These are phyloP conservation scores for Rhynchospora pubera DNA, from an alignment of 176 grass and related monocot species.

Conservation along the genomic window DNA sequence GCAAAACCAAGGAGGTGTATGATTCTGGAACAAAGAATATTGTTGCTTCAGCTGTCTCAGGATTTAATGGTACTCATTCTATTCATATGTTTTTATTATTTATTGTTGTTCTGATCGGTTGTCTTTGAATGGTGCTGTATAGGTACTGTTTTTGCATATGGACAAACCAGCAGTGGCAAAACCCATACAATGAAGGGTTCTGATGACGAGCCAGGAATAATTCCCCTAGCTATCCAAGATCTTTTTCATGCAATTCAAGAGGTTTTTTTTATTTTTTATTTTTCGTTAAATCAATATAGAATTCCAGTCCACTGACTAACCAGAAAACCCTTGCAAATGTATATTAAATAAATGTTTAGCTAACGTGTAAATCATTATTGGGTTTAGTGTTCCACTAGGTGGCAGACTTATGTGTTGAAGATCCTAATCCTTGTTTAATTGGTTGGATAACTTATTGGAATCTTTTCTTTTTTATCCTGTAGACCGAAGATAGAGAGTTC, in stretches of 20 bases:
- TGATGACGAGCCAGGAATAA: slow-evolving; percentile 60
- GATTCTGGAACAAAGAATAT: slow-evolving; percentile 67
- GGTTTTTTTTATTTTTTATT: slow-evolving; percentile 35
- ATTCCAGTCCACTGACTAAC: neutral
- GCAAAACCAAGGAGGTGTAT: slow-evolving; percentile 53
- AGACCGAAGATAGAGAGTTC: slow-evolving; percentile 83
- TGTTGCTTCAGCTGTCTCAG: slow-evolving; percentile 58
- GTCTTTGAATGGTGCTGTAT: neutral
- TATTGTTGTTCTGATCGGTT: too few species aligned
- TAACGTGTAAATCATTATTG: neutral
- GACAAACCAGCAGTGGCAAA: slow-evolving; percentile 95
- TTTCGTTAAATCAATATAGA: neutral
- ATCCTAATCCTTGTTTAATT: neutral
- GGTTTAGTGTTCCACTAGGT: neutral
- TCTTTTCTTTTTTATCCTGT: slow-evolving; percentile 22
- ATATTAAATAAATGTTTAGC: neutral
- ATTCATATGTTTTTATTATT: too few species aligned
- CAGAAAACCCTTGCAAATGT: neutral
- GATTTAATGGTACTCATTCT: slow-evolving; percentile 57
- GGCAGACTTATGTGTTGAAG: neutral
- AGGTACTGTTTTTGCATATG: slow-evolving; percentile 98
- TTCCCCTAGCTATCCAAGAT: slow-evolving; percentile 70
- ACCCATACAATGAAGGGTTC: slow-evolving; percentile 91
- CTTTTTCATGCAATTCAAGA: slow-evolving; percentile 68
- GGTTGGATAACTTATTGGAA: neutral